A percentile compares a stretch with the other conserved stretches of the same genome.
These are phyloP conservation scores for Oryza punctata DNA, from an alignment of 176 grass and related monocot species.

Conservation along the genomic window DNA sequence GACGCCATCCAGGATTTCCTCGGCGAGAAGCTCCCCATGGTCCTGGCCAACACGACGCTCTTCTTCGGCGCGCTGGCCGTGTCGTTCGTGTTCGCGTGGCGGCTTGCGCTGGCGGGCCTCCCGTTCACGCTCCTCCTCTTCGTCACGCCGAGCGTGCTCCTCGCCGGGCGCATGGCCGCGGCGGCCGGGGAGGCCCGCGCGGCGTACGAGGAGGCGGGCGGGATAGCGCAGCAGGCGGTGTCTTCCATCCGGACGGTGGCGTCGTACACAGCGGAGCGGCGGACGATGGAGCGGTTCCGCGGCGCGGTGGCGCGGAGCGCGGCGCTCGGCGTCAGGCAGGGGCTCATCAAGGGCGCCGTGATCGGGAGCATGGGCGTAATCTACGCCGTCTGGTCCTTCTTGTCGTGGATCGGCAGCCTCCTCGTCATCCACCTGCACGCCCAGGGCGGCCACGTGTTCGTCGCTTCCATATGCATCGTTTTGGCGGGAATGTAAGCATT, in stretches of 20 bases:
- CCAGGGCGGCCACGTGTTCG: constrained; percentile 62
- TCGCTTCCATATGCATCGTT: constrained; percentile 55
- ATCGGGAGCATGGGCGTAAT: constrained; percentile 58
- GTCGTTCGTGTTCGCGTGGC: constrained; percentile 56
- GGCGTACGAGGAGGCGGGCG: constrained; percentile 50
- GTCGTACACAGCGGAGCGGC: constrained; percentile 47
- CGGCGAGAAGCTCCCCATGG: constrained; percentile 59
- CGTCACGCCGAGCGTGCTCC: constrained; percentile 43
- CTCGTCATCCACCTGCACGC: constrained; percentile 54
- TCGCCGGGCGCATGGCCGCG: constrained; percentile 46
- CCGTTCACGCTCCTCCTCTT: constrained; percentile 54
- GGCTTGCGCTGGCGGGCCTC: constrained; percentile 51
- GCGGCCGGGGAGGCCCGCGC: constrained; percentile 25
- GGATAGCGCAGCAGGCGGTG: constrained; percentile 54
- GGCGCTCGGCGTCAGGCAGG: constrained; percentile 51
- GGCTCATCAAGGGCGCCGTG: constrained; percentile 58
- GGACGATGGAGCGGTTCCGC: constrained; percentile 47
- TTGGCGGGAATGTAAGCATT: constrained; percentile 53
- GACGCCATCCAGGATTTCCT: constrained; percentile 61
- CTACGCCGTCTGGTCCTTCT: constrained; percentile 61
- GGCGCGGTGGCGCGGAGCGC: constrained; percentile 45
- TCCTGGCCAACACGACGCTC: constrained; percentile 47
- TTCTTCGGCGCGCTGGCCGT: constrained; percentile 43
- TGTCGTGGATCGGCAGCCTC: constrained; percentile 48
- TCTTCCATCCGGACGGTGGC: constrained; percentile 57